Percentiles rank a stretch among this genome's conserved stretches.
phyloP scores from a whole-genome alignment of 768 basidiomycete genomes.

The Tephrocybe sp. region DNA sequence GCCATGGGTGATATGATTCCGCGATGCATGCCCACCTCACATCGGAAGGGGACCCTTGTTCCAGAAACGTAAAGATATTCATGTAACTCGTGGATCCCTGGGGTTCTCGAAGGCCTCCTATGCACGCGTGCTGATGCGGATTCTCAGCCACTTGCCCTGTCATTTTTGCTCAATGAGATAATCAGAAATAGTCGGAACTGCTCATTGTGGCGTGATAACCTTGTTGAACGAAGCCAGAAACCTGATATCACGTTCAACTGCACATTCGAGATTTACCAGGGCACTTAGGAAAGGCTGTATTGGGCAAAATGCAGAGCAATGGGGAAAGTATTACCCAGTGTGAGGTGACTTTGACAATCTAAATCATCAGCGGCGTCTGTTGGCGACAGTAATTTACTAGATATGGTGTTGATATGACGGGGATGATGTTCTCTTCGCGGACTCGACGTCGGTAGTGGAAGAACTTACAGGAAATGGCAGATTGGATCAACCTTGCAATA shows the following conservation, averaged over 20 bases:
- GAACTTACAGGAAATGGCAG: background rate
- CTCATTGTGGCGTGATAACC: constrained; percentile 10
- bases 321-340: too few species aligned
- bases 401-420: too few species aligned
- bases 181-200: background rate
- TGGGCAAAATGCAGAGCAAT: background rate
- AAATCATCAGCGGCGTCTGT: too few species aligned
- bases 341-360: too few species aligned
- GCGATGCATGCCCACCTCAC: background rate
- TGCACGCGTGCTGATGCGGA: constrained; percentile 1
- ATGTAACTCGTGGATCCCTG: constrained; percentile 10
- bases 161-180: background rate
- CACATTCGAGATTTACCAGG: too few species aligned
- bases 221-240: too few species aligned
- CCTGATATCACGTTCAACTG: too few species aligned
- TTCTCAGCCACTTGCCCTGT: background rate
- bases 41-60: constrained; percentile 11
- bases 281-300: background rate
- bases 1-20: constrained; percentile 11
- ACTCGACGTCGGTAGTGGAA: too few species aligned
- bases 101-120: constrained; percentile 8
- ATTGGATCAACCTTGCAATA: background rate
- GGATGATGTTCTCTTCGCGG: too few species aligned
- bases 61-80: constrained; percentile 16
- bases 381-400: too few species aligned